These are phyloP conservation scores for Eragrostis curvula DNA, from an alignment of 176 grass and related monocot genomes.

Conservation along the genomic window DNA sequence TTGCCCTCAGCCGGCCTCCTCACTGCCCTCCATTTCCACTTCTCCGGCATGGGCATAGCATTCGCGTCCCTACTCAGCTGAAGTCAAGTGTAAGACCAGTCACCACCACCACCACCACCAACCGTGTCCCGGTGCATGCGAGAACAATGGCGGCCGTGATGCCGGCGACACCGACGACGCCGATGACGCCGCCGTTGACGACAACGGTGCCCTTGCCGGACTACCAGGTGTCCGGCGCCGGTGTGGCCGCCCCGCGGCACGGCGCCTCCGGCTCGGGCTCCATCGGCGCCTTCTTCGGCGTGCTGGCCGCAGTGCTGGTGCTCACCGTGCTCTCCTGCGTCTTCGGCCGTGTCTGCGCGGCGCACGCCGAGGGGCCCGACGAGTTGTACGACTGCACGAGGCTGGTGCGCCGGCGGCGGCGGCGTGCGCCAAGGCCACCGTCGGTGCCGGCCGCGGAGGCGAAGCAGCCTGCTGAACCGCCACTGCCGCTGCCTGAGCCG, in stretches of 20 bases:
- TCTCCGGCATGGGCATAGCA: constrained; percentile 24
- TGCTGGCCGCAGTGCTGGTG: constrained; percentile 64
- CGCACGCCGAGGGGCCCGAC: constrained; percentile 56
- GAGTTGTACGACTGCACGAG: constrained; percentile 67
- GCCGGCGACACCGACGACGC: constrained; percentile 40
- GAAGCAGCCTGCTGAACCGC: constrained; percentile 24
- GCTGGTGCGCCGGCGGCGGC: constrained; percentile 36
- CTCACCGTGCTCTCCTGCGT: constrained; percentile 74
- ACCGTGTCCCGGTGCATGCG: neutral
- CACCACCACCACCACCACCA: constrained; percentile 2
- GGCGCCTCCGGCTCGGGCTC: constrained; percentile 18
- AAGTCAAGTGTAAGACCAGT: neutral
- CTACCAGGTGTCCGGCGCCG: constrained; percentile 36
- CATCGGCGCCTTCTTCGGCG: constrained; percentile 67
- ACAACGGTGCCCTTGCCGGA: constrained; percentile 37
- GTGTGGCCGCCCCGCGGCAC: neutral
- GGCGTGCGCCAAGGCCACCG: constrained; percentile 22
- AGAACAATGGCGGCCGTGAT: constrained; percentile 51
- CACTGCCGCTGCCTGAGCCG: constrained; percentile 54
- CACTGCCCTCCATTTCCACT: constrained; percentile 4
- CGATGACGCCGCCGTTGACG: neutral
- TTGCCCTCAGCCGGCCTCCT: constrained; percentile 3
- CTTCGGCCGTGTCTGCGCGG: constrained; percentile 57
- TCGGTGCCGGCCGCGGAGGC: constrained; percentile 14
- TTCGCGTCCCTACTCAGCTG: neutral